These are phyloP conservation scores for Myriangium duriaei DNA, from an alignment of 2,329 filamentous ascomycete species.

Conservation along the genomic window DNA sequence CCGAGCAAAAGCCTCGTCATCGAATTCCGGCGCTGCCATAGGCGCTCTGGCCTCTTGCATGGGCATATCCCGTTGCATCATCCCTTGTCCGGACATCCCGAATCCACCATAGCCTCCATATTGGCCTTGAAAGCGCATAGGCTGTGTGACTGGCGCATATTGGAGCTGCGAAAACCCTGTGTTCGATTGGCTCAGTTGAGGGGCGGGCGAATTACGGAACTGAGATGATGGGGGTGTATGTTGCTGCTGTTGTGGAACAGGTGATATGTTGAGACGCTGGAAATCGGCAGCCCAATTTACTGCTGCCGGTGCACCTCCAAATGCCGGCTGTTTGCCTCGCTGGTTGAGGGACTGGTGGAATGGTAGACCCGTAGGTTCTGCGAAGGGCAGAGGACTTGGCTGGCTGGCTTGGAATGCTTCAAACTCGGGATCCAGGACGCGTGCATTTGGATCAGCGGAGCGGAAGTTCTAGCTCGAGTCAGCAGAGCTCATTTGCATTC, in stretches of 20 bases:
- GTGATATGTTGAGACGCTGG: constrained; percentile 33
- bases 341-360: constrained; percentile 23
- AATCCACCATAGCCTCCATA: constrained; percentile 17
- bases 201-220: constrained; percentile 1
- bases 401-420: constrained; percentile 52
- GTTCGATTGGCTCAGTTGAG: neutral
- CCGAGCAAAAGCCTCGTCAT: constrained; percentile 43
- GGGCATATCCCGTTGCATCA: constrained; percentile 26
- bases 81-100: constrained; percentile 15
- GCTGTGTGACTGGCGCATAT: constrained; percentile 11
- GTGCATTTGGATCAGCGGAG: constrained; percentile 42
- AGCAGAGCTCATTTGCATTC: neutral
- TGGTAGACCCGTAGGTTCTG: constrained; percentile 24
- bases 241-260: constrained; percentile 20
- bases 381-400: constrained; percentile 21
- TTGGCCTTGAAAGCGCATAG: constrained; percentile 18
- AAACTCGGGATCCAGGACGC: constrained; percentile 52
- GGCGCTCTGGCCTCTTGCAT: constrained; percentile 9
- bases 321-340: constrained; percentile 10
- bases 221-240: constrained; percentile 12
- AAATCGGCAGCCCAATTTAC: constrained; percentile 40
- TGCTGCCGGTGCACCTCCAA: constrained; percentile 18
- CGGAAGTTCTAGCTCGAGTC: constrained; percentile 44
- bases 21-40: constrained; percentile 21
- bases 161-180: neutral